Base-by-base conservation (phyloP, 345 rosid species). In the Carallia brachiata region DNA sequence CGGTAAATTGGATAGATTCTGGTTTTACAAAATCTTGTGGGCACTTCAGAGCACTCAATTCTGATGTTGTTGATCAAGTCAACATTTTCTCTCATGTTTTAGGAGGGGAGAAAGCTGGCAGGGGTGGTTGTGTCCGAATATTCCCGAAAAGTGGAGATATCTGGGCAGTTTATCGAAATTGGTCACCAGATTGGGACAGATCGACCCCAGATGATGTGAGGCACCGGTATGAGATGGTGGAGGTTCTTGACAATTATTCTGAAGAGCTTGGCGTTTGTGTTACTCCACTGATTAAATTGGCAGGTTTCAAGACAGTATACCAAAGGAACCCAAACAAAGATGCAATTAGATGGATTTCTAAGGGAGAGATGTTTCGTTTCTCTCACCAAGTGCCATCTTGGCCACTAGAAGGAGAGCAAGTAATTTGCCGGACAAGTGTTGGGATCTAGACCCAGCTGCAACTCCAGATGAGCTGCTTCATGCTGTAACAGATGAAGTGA, bases 391-490 rank as follows among this genome's bases (percentile, higher is more conserved):
- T 92, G 34, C 98, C 98, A 0, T 88, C 98, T 70, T 89, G 96
- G 89, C 82, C 85, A 65, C 94, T 95, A 48, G 80, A 84, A 69
- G 90, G 86, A 63, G 96, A 80, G 77, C 86, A 7, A 75, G 68
- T 39, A 85, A 75, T 52, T 67, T 95, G 56, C 96, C 96, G 0
- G 90, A 83, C 56, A 85, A 84, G 62, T 95, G 97, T 65, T 95
- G 97, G 97, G 99, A 95, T 85, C 79, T 95, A 36, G 99, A 95
- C 74, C 96, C 99, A 0, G 99, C 99, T 32, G 99, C 99, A 19
- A 95, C 96, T 64, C 98, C 99, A 6, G 99, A 95, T 40, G 91
- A 89, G 75, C 81, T 95, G 82, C 99, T 95, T 72, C 87, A 88
- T 50, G 72, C 75, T 5, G 78, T 39, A 73, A 70, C 86, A 61